Evolutionary conservation across 2,329 filamentous ascomycete species (phyloP), one percentile per base, ranked within the genome.

Genomic region (Epichloe sp.): DNA sequence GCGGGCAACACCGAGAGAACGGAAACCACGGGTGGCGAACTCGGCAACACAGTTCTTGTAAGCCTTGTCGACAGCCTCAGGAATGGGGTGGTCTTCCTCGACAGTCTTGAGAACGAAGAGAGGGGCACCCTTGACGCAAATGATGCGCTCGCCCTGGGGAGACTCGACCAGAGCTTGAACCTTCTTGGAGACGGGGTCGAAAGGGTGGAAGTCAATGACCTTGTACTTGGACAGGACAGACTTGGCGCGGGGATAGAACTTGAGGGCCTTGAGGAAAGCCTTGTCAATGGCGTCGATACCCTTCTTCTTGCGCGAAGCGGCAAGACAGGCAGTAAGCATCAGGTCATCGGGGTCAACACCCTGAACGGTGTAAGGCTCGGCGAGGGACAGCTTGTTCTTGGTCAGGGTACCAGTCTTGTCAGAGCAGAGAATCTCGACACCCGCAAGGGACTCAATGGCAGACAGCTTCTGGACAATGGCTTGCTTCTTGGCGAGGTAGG

Each of bases 201-300:
- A 95, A 57, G 88, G 88, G 68, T 81, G 79, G 76, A 94, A 95
- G 44, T 90, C 80, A 59, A 91, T 71, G 54, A 90, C 85, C 70
- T 83, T 85, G 79, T 91, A 94, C 73, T 88, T 87, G 71, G 80
- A 80, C 50, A 95, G 79, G 50, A 86, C 83, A 55, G 74, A 69
- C 78, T 93, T 94, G 70, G 87, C 88, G 56, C 80, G 80, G 56
- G 88, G 88, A 68, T 94, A 95, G 73, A 76, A 83, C 65, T 80
- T 80, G 56, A 95, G 81, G 21, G 85, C 79, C 75, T 93, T 94
- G 60, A 95, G 77, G 77, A 95, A 95, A 65, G 88, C 88, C 77
- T 91, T 93, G 78, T 95, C 89, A 60, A 95, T 95, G 59, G 89
- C 86, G 66, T 95, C 88, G 57, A 95, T 90, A 75, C 88, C 88